Percentiles rank a stretch among this genome's conserved stretches.
Evolutionary conservation across 2,329 filamentous ascomycete species (phyloP).

Genomic region (Clonostachys rhizophaga): DNA sequence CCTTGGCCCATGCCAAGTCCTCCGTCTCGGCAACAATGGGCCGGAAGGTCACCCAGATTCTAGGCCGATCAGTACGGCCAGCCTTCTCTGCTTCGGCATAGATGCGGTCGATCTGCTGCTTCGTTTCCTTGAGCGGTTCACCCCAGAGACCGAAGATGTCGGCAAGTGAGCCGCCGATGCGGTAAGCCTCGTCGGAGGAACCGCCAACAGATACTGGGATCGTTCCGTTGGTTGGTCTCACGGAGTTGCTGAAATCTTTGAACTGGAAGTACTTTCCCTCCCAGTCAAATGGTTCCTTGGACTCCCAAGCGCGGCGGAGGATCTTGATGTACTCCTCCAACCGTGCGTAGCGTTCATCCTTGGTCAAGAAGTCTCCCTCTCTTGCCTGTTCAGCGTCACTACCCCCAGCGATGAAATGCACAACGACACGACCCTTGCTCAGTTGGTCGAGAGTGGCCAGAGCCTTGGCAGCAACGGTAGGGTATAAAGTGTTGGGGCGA

Average conservation of each 20-base stretch:
- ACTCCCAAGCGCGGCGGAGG: slow-evolving; percentile 52
- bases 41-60: slow-evolving; percentile 62
- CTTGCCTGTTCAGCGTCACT: slow-evolving; percentile 54
- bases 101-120: slow-evolving; percentile 56
- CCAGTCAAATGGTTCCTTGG: slow-evolving; percentile 55
- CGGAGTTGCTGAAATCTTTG: slow-evolving; percentile 50
- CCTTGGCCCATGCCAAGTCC: slow-evolving; percentile 58
- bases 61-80: slow-evolving; percentile 47
- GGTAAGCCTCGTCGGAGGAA: slow-evolving; percentile 54
- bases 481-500: slow-evolving; percentile 52
- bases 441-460: slow-evolving; percentile 58
- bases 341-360: slow-evolving; percentile 52
- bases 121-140: slow-evolving; percentile 58
- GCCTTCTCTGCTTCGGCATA: slow-evolving; percentile 54
- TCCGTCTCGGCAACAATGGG: slow-evolving; percentile 58
- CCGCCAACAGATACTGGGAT: slow-evolving; percentile 57
- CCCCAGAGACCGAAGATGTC: slow-evolving; percentile 64
- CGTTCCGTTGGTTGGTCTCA: slow-evolving; percentile 45
- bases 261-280: slow-evolving; percentile 55
- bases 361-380: slow-evolving; percentile 55
- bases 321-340: slow-evolving; percentile 60
- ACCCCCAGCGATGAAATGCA: slow-evolving; percentile 60
- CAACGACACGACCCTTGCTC: slow-evolving; percentile 50
- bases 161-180: slow-evolving; percentile 50
- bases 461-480: slow-evolving; percentile 57